Evolutionary conservation across 2,329 filamentous ascomycete genomes (phyloP), one percentile per base, ranked within the genome.

Genomic region (Orbilia javanica): DNA sequence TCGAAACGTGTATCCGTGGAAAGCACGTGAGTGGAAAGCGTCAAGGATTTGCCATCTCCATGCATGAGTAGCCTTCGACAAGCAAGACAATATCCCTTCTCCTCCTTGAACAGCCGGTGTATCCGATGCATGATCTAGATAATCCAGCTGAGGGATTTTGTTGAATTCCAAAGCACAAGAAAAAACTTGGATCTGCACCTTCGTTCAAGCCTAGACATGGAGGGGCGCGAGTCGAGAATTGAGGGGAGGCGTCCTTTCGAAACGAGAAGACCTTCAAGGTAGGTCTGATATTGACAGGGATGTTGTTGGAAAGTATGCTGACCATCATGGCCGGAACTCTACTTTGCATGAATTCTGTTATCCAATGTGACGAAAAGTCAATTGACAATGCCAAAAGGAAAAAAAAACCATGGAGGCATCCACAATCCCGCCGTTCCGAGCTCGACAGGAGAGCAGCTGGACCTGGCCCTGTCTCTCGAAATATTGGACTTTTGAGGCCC

Each of bases 121-220:
- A 72, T 68, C 74, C 74, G 74, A 72, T 78, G 74, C 74, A 78
- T 78, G 74, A 72, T 72, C 68, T 72, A 64, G 67, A 68, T 60
- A 67, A 68, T 78, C 74, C 63, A 72, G 52, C 63, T 78, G 74
- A 78, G 74, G 74, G 74, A 78, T 78, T 78, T 78, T 78, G 74
- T 71, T 57, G 63, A 74, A 34, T 42, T 36, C 67, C 57, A 62
- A 67, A 66, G 52, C 44, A 78, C 62, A 42, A 8, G 34, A 60
- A 71, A 60, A 65, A 62, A 65, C 73, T 71, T 71, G 65, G 73
- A 77, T 71, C 73, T 77, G 73, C 73, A 77, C 29, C 65, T 77
- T 60, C 66, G 36, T 63, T 67, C 46, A 50, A 77, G 67, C 63
- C 74, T 63, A 57, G 52, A 52, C 74, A 46, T 42, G 48, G 66